Evolutionary conservation across 257 asterid species (phyloP).

Genomic region (Gardenia jasminoides): DNA sequence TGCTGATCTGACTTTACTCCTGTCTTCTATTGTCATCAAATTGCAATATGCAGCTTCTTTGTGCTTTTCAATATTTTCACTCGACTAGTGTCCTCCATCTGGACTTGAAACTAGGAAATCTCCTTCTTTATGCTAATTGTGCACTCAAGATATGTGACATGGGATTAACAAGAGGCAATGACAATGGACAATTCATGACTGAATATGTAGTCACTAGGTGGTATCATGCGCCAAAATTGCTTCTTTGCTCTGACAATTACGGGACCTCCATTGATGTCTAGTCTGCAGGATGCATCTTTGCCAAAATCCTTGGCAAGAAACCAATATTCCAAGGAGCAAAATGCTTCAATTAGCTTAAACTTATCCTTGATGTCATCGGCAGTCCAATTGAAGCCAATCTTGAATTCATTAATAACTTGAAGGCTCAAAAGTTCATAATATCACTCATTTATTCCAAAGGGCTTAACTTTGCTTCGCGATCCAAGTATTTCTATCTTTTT

Average conservation of each 20-base stretch:
- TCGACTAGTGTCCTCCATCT: slow-evolving; percentile 48
- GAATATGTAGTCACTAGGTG: slow-evolving; percentile 49
- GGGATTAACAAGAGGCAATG: slow-evolving; percentile 45
- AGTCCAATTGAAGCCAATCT: slow-evolving; percentile 37
- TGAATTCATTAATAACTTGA: slow-evolving; percentile 38
- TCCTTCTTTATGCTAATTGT: slow-evolving; percentile 41
- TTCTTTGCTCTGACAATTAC: slow-evolving; percentile 40
- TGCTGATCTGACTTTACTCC: neutral
- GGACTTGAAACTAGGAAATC: slow-evolving; percentile 50
- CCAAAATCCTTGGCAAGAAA: slow-evolving; percentile 41
- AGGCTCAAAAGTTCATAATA: slow-evolving; percentile 37
- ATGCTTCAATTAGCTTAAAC: slow-evolving; percentile 44
- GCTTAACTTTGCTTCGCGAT: slow-evolving; percentile 33
- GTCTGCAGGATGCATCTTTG: slow-evolving; percentile 52
- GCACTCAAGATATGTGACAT: slow-evolving; percentile 48
- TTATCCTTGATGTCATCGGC: slow-evolving; percentile 36
- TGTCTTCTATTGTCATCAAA: neutral
- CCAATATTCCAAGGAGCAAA: slow-evolving; percentile 45
- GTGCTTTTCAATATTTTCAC: slow-evolving; percentile 43
- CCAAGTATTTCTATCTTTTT: too few species aligned
- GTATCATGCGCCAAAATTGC: slow-evolving; percentile 48
- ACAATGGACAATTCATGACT: slow-evolving; percentile 48
- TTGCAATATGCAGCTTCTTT: slow-evolving; percentile 32
- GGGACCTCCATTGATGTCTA: slow-evolving; percentile 45
- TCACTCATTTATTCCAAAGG: slow-evolving; percentile 40